phyloP scores from a whole-genome alignment of 2,329 filamentous ascomycete species.

The Cordyceps militaris region DNA sequence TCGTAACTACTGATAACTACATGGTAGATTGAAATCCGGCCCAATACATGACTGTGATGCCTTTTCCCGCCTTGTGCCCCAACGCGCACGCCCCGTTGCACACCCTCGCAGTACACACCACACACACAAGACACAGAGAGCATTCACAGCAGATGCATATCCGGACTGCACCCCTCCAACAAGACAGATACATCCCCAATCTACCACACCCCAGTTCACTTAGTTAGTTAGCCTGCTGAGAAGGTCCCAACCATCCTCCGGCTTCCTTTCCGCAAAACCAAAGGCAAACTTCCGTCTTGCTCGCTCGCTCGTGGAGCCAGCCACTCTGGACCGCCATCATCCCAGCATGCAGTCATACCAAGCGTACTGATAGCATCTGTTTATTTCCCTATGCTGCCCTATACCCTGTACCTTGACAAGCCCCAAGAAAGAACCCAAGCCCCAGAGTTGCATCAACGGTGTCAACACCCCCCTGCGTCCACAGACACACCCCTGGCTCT shows the following conservation, averaged over 20 bases:
- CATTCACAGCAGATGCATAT: constrained; percentile 4
- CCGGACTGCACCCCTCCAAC: constrained; percentile 1
- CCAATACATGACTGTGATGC: background rate
- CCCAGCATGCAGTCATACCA: background rate
- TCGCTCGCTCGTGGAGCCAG: background rate
- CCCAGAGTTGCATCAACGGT: background rate
- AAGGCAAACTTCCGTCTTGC: constrained; percentile 1
- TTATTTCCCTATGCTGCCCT: background rate
- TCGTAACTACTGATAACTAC: background rate
- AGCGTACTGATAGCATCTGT: constrained; percentile 1
- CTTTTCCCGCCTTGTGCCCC: background rate
- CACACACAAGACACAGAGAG: background rate
- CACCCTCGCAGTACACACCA: background rate
- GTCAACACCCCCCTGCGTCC: background rate
- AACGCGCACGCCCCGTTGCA: background rate
- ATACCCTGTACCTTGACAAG: background rate
- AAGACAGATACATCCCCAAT: background rate
- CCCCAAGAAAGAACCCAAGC: background rate
- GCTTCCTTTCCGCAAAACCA: constrained; percentile 10
- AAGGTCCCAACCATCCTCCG: background rate
- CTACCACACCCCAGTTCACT: background rate
- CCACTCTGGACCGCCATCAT: background rate
- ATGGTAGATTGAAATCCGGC: background rate
- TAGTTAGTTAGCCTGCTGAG: background rate
- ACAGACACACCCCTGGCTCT: background rate